These are phyloP conservation scores for Pigoraptor vietnamica DNA, from an alignment of 78 protist species.

Conservation along the genomic window DNA sequence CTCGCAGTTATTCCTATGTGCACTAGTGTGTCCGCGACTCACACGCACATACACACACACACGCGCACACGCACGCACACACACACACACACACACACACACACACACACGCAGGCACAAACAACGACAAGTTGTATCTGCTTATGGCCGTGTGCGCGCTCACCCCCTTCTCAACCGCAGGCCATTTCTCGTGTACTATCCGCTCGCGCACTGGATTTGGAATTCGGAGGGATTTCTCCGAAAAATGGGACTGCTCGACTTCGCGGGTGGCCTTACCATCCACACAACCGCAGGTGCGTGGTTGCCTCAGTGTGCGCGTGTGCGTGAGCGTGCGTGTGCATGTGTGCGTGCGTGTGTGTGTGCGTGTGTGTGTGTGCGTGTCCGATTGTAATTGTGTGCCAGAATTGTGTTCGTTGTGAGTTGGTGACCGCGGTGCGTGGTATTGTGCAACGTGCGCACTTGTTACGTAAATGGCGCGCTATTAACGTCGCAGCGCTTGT, in stretches of 20 bases:
- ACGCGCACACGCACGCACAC: not conserved
- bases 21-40: not conserved
- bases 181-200: constrained; percentile 71
- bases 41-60: not conserved
- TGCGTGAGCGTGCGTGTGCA: too few relatives aligned
- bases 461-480: not conserved
- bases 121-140: not conserved
- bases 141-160: not conserved
- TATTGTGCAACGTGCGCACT: too few relatives aligned
- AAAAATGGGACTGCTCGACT: constrained; percentile 59
- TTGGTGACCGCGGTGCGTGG: too few relatives aligned
- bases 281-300: constrained; percentile 79
- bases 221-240: constrained; percentile 69
- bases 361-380: too few relatives aligned
- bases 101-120: not conserved
- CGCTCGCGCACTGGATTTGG: constrained; percentile 84
- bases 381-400: too few relatives aligned
- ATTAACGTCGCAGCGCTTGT: not conserved
- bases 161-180: not conserved
- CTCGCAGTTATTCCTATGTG: not conserved
- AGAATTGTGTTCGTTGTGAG: too few relatives aligned
- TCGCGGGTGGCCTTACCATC: constrained; percentile 86
- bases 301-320: constrained; percentile 46
- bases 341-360: too few relatives aligned
- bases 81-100: not conserved